Base-by-base conservation (phyloP, 352 stramenopile species). In the Globisporangium megalacanthum region DNA sequence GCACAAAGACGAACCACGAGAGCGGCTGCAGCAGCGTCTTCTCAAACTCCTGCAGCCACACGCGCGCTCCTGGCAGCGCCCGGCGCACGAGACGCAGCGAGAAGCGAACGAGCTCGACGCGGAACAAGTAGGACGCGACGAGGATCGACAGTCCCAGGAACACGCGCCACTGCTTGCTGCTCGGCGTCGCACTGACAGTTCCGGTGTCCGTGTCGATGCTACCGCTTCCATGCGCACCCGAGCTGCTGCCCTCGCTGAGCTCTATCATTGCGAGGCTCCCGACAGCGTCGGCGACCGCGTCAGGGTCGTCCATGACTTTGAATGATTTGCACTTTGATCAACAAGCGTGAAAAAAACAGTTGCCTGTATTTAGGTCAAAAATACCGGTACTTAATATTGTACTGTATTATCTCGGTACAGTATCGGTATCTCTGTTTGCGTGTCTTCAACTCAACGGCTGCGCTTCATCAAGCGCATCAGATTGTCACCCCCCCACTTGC, bases 41-140 rank as follows among this genome's bases (percentile, higher is more conserved):
- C 60, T 94, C 84, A 58, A 94, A 92, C 70, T 94, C 78, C 39
- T 84, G 79, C 49, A 94, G 72, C 77, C 77, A 92, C n/a, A 79
- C 72, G 50, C 83, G 72, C 31, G 82, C 65, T 42, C 68, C 68
- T 2, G 82, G 79, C 19, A 88, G 35, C 20, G 78, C 72, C 17
- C 84, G 82, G n/a, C 79, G 72, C 59, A 65, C 68, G 8, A 94
- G 65, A 14, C 74, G 75, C 49, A 94, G 68, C 44, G 75, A 82
- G 62, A 92, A 89, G 25, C 79, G 82, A 44, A 94, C 79, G 31
- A 88, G 58, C 66, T 91, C 82, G 35, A 90, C 68, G 54, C 84
- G 84, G 45, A 94, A 78, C 19, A 94, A 36, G 52, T 86, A 92
- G 46, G 82, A 74, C 17, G 60, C 72, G 1, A 72, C 70, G 7